Evolutionary conservation across 1,284 basidiomycete genomes (phyloP).

Genomic region (Ceratobasidium sp.): DNA sequence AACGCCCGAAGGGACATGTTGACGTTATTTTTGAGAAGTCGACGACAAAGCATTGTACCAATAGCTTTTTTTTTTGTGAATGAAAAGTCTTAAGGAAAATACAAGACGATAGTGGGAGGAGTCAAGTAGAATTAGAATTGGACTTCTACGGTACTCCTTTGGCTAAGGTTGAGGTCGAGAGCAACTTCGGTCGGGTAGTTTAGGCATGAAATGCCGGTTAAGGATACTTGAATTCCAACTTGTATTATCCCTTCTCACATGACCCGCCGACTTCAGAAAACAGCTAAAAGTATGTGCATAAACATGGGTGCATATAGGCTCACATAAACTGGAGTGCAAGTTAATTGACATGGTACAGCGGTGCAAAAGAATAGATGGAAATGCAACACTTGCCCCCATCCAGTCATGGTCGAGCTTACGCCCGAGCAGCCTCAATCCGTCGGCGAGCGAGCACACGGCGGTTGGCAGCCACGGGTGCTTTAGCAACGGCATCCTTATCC

Average conservation of each 20-base stretch:
- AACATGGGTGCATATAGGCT: constrained; percentile 28
- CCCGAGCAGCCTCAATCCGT: constrained; percentile 79
- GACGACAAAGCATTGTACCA: background rate
- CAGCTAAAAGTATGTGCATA: constrained; percentile 32
- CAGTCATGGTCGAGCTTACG: constrained; percentile 19
- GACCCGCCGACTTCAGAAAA: background rate
- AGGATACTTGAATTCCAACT: constrained; percentile 14
- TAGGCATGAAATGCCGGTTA: background rate
- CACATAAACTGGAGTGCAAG: constrained; percentile 21
- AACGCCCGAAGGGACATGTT: background rate
- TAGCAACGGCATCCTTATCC: constrained; percentile 68
- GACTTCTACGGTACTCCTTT: too few relatives aligned
- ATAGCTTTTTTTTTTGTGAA: too few relatives aligned
- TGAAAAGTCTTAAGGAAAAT: too few relatives aligned
- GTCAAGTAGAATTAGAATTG: too few relatives aligned
- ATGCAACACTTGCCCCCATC: constrained; percentile 11
- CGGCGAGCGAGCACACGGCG: constrained; percentile 81
- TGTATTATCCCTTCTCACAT: background rate
- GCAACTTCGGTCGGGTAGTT: background rate
- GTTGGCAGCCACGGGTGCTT: constrained; percentile 66
- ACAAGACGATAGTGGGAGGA: too few relatives aligned
- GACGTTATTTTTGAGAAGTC: background rate
- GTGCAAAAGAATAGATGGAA: constrained; percentile 6
- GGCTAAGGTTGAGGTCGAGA: background rate
- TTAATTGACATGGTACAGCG: constrained; percentile 19